Percentiles rank a stretch among this genome's conserved stretches.
Conservation (phyloP, 2,329 filamentous ascomycete genomes). For the Fusarium lyarnte region DNA sequence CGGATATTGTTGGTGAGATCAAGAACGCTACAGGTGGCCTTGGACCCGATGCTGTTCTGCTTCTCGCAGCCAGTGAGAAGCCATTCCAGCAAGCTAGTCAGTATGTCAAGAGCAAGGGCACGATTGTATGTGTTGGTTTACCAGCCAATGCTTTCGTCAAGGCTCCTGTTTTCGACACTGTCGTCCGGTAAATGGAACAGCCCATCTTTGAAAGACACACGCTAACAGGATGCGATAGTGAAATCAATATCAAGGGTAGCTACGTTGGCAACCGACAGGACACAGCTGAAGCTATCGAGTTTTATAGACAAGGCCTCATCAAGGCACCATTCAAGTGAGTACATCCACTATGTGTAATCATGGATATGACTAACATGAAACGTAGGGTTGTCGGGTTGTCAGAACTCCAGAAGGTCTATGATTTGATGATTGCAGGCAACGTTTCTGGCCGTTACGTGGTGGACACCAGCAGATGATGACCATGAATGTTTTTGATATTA, state of each 20-base stretch:
- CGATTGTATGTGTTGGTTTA: constrained; percentile 85
- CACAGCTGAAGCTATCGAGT: constrained; percentile 85
- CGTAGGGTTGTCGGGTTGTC: constrained; percentile 72
- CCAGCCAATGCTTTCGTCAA: constrained; percentile 82
- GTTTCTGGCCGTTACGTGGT: constrained; percentile 79
- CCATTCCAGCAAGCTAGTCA: constrained; percentile 91
- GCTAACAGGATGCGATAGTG: constrained; percentile 54
- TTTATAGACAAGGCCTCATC: constrained; percentile 82
- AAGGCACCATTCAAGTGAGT: constrained; percentile 77
- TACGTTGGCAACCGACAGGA: constrained; percentile 92
- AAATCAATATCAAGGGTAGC: constrained; percentile 88
- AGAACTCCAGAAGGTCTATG: constrained; percentile 78
- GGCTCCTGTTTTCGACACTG: constrained; percentile 86
- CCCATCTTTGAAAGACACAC: fast-evolving
- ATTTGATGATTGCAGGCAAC: constrained; percentile 72
- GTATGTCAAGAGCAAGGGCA: constrained; percentile 82
- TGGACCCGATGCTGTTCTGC: constrained; percentile 84
- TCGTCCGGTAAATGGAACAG: constrained; percentile 57
- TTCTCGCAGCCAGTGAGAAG: constrained; percentile 85
- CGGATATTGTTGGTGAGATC: constrained; percentile 82
- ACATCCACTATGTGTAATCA: fast-evolving
- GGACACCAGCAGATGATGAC: constrained; percentile 68
- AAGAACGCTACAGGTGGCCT: constrained; percentile 74
- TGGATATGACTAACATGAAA: not conserved
- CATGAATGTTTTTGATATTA: not conserved